Evolutionary conservation across 208 protist genomes (phyloP), one percentile per base, ranked within the genome.

Genomic region (Naegleria gruberi): DNA sequence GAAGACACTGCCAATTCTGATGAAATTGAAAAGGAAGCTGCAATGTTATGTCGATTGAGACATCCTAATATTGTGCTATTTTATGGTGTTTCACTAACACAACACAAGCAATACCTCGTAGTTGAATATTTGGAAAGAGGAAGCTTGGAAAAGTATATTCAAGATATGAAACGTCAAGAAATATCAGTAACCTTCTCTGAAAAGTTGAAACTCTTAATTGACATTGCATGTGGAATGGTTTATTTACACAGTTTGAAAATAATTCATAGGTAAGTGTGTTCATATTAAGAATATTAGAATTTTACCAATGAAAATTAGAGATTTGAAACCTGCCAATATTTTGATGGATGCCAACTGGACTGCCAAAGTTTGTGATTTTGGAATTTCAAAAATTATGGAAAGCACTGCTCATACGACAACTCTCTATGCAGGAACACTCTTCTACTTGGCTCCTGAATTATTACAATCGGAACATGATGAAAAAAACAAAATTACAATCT

Each of bases 281-380:
- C n/a, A n/a, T n/a, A n/a, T n/a, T n/a, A n/a, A n/a, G n/a, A n/a
- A n/a, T n/a, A n/a, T n/a, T n/a, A n/a, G n/a, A n/a, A n/a, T n/a
- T n/a, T n/a, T n/a, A n/a, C n/a, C n/a, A n/a, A n/a, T n/a, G n/a
- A n/a, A n/a, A n/a, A n/a, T n/a, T n/a, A 57, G 47, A 57, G 82
- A 86, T 51, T 86, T 86, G 82, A 86, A 86, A 37, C 40, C 43
- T 3, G 1, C 1, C 23, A 86, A 86, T 34, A 7, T 86, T n/a
- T 34, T 86, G 4, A 43, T 86, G 43, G 82, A 86, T 19, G 82
- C 46, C 23, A 86, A 86, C 12, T 51, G 10, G 4, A 45, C 8
- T 5, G 26, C 51, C 15, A 86, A 51, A 86, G 43, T 86, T 17
- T n/a, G 43, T 51, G 82, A 86, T 37, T 86, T 86, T 86, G 82